Evolutionary conservation across 495 filamentous ascomycete species (phyloP), one percentile per base, ranked within the genome.

Genomic region (Tuber magnatum): DNA sequence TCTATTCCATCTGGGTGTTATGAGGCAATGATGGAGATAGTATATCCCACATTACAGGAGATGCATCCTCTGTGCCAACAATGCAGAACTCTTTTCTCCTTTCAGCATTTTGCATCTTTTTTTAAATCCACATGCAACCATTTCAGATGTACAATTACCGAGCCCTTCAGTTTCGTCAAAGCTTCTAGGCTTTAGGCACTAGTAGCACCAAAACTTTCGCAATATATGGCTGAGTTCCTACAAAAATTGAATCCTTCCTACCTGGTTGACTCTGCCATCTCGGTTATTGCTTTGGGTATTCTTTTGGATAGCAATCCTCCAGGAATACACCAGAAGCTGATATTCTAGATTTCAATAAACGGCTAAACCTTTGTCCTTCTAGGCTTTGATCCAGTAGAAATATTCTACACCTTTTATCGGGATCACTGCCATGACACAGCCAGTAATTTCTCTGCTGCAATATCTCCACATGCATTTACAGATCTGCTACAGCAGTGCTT

Each of bases 111-210:
- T 71, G 46, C 71, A 38, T 44, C 76, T 7, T 71, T 82, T 73
- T 76, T 81, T 39, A 69, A 74, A 69, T 72, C 73, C 56, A 73
- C 73, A 73, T 73, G 70, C n/a, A 51, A 75, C 68, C 73, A 82
- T 32, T 81, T 81, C 70, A 44, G 43, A 42, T 39, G 71, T n/a
- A 73, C 43, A 35, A 28, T 72, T 65, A 73, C 68, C 38, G 70
- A 79, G 69, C 80, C 71, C 28, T 78, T 82, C 73, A 75, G 78
- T 74, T 80, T 81, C 68, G 75, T 82, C 48, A 79, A 69, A 42
- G 73, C 71, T 20, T 82, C 73, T 32, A 70, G 79, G n/a, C 65
- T 76, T 78, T n/a, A n/a, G n/a, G n/a, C n/a, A n/a, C n/a, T n/a
- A n/a, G n/a, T n/a, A n/a, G n/a, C n/a, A n/a, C n/a, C 43, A 48